These are phyloP conservation scores for Nicotiana benthamiana DNA, from an alignment of 257 asterid species.

Conservation along the genomic window DNA sequence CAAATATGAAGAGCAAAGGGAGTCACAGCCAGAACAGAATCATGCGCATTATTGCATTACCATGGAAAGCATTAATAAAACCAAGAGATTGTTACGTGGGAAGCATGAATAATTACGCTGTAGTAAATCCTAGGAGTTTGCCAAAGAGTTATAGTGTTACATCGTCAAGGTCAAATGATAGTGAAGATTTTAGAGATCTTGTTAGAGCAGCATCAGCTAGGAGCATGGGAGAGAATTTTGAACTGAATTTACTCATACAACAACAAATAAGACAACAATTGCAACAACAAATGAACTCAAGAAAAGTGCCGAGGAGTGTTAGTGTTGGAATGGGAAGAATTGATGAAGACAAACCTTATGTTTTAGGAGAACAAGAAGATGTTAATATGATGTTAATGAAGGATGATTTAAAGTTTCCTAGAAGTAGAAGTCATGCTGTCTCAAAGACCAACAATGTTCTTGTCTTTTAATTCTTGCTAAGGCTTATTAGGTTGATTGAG, in stretches of 20 bases:
- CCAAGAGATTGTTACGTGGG: conserved; percentile 33
- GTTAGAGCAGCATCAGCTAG: conserved; percentile 51
- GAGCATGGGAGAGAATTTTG: conserved; percentile 11
- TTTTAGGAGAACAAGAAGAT: conserved; percentile 20
- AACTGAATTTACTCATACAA: conserved; percentile 21
- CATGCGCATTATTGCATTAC: conserved; percentile 39
- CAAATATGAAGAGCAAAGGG: conserved; percentile 6
- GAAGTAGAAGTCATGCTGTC: conserved; percentile 63
- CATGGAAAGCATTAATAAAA: conserved; percentile 30
- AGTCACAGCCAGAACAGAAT: conserved; percentile 27
- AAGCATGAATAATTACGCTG: conserved; percentile 21
- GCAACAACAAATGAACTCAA: conserved; percentile 12
- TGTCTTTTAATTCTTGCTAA: not conserved
- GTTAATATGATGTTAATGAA: conserved; percentile 16
- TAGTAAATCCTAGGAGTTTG: not conserved
- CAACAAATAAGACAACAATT: conserved; percentile 14
- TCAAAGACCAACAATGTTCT: conserved; percentile 4
- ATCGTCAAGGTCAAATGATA: conserved; percentile 22
- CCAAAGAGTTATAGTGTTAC: conserved; percentile 29
- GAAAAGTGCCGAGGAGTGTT: conserved; percentile 50
- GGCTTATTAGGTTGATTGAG: not conserved
- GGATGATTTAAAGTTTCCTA: conserved; percentile 26
- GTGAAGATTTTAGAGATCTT: conserved; percentile 51
- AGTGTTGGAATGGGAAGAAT: conserved; percentile 82
- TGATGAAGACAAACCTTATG: conserved; percentile 63